Conservation (phyloP, 2,329 filamentous ascomycete species). For the Pestalotiopsis sp. region DNA sequence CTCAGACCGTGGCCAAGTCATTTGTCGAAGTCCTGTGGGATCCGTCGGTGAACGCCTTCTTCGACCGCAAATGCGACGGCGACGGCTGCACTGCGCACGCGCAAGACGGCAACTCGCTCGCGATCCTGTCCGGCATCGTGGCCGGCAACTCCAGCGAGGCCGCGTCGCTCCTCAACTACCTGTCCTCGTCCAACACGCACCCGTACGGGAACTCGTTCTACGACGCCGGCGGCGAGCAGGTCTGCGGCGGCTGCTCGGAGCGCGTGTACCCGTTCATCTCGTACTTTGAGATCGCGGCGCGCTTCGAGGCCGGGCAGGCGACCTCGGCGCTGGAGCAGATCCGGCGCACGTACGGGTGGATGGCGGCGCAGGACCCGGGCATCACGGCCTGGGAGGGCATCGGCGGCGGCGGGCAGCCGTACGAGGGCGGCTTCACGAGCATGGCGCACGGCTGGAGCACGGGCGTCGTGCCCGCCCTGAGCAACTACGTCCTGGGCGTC, state of each 20-base stretch:
- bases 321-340: constrained; percentile 47
- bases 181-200: constrained; percentile 35
- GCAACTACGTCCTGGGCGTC: constrained; percentile 49
- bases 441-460: constrained; percentile 56
- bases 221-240: constrained; percentile 42
- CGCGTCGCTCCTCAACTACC: constrained; percentile 40
- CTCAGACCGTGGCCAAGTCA: constrained; percentile 34
- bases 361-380: constrained; percentile 47
- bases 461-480: constrained; percentile 49
- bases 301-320: constrained; percentile 39
- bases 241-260: constrained; percentile 37
- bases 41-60: constrained; percentile 43
- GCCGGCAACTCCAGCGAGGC: constrained; percentile 31
- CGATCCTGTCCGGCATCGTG: constrained; percentile 41
- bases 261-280: constrained; percentile 56
- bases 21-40: constrained; percentile 46
- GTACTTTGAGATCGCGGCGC: constrained; percentile 55
- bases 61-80: constrained; percentile 40
- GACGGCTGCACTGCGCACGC: constrained; percentile 40
- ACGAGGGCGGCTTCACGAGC: constrained; percentile 49
- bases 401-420: constrained; percentile 42
- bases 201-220: constrained; percentile 56
- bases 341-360: constrained; percentile 51
- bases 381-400: constrained; percentile 56
- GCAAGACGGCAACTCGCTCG: constrained; percentile 54